Percentiles rank a stretch among this genome's conserved stretches.
Conservation (phyloP, 148 eudicot species). For the Nyssa sinensis region DNA sequence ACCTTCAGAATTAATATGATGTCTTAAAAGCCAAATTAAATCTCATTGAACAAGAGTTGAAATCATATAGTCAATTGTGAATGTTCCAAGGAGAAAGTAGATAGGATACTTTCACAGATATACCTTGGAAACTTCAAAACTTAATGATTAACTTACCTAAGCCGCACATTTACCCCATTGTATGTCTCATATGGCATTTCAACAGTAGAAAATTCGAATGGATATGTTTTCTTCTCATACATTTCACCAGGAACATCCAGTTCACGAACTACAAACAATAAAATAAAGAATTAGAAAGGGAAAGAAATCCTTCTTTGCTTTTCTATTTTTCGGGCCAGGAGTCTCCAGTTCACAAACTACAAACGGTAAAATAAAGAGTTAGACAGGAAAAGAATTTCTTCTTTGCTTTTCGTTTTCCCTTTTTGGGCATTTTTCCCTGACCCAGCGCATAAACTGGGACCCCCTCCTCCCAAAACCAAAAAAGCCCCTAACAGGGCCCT, state of each 20-base stretch:
- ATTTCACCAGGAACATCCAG: constrained; percentile 96
- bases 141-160: constrained; percentile 51
- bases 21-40: background rate
- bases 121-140: background rate
- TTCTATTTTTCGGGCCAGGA: constrained; percentile 43
- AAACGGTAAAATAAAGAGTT: constrained; percentile 10
- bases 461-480: no score
- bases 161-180: constrained; percentile 89
- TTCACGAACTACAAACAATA: constrained; percentile 73
- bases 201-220: constrained; percentile 95
- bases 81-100: no score
- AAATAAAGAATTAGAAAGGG: background rate
- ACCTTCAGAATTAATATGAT: no score
- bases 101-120: no score
- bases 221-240: constrained; percentile 84
- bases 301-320: background rate
- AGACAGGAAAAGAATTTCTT: background rate
- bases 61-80: background rate
- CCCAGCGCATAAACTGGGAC: no score
- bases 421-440: no score
- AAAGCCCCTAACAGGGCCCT: no score
- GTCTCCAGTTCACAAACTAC: constrained; percentile 96
- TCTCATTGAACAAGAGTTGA: background rate
- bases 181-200: constrained; percentile 98
- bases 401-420: no score